A percentile compares a stretch with the other conserved stretches of the same genome.
These are phyloP conservation scores for Suhomyces maxii DNA, from an alignment of 1,139 yeast species.

Conservation along the genomic window DNA sequence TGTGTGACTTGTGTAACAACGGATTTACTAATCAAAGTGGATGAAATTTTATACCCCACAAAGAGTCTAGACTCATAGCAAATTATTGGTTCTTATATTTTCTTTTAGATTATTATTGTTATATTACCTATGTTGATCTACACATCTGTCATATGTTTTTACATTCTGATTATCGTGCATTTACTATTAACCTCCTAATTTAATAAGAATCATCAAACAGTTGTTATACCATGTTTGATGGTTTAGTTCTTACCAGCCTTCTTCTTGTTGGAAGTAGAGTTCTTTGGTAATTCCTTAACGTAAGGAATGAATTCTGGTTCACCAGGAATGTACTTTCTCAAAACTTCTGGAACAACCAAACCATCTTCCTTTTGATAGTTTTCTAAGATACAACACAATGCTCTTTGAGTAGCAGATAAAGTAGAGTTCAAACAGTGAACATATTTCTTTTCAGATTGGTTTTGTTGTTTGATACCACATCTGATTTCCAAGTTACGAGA, in stretches of 20 bases:
- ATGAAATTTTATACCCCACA: too few relatives aligned
- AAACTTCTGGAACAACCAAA: constrained; percentile 87
- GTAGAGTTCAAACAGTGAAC: constrained; percentile 99
- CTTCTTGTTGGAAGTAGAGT: constrained; percentile 83
- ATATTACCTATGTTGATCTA: too few relatives aligned
- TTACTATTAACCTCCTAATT: background rate
- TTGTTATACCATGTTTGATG: background rate
- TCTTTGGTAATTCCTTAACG: constrained; percentile 89
- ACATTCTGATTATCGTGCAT: background rate
- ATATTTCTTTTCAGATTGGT: constrained; percentile 94
- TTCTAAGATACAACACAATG: constrained; percentile 94
- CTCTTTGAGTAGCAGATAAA: constrained; percentile 96
- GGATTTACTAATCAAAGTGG: too few relatives aligned
- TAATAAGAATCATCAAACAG: background rate
- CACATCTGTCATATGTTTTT: too few relatives aligned
- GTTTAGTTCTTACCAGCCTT: constrained; percentile 24
- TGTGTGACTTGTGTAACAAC: too few relatives aligned
- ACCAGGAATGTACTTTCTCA: constrained; percentile 95
- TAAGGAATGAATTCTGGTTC: constrained; percentile 96
- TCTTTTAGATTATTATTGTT: too few relatives aligned
- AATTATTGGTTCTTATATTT: too few relatives aligned
- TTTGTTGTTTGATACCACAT: constrained; percentile 96
- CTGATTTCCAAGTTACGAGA: constrained; percentile 97
- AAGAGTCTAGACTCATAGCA: too few relatives aligned
- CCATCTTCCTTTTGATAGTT: constrained; percentile 98